These are phyloP conservation scores for Leersia perrieri DNA, from an alignment of 176 grass and related monocot species.

Conservation along the genomic window DNA sequence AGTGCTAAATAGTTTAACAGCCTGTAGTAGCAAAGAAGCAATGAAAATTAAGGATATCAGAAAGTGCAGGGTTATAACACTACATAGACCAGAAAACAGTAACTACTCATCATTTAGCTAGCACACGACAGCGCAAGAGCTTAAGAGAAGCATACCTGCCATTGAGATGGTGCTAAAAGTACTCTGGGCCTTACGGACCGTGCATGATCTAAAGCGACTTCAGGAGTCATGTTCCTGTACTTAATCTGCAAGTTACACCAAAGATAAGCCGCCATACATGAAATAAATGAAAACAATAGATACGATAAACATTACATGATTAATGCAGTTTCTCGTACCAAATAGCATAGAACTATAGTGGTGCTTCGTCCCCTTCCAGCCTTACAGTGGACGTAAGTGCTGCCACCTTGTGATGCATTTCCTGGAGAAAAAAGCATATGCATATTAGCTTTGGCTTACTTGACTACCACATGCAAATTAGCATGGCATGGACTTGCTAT, in stretches of 20 bases:
- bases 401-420: conserved; percentile 48
- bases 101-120: not conserved
- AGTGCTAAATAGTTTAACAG: conserved; percentile 59
- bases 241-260: conserved; percentile 53
- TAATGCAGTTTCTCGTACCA: conserved; percentile 38
- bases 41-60: conserved; percentile 3
- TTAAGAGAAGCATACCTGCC: conserved; percentile 36
- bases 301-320: not conserved
- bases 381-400: conserved; percentile 92
- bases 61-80: not conserved
- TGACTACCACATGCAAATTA: not conserved
- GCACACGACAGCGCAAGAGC: not conserved
- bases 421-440: conserved; percentile 25
- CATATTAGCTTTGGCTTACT: not conserved
- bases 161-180: conserved; percentile 60
- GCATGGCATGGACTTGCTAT: not conserved
- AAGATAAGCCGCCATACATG: not conserved
- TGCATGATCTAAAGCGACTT: conserved; percentile 62
- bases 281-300: not conserved
- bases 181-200: conserved; percentile 67
- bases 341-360: conserved; percentile 82
- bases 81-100: not conserved
- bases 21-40: conserved; percentile 39
- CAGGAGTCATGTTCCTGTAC: conserved; percentile 67
- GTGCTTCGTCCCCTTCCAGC: conserved; percentile 90